Percentiles rank a stretch among this genome's conserved stretches.
Conservation (phyloP, 2,329 filamentous ascomycete genomes). For the Alternaria tenuissima region DNA sequence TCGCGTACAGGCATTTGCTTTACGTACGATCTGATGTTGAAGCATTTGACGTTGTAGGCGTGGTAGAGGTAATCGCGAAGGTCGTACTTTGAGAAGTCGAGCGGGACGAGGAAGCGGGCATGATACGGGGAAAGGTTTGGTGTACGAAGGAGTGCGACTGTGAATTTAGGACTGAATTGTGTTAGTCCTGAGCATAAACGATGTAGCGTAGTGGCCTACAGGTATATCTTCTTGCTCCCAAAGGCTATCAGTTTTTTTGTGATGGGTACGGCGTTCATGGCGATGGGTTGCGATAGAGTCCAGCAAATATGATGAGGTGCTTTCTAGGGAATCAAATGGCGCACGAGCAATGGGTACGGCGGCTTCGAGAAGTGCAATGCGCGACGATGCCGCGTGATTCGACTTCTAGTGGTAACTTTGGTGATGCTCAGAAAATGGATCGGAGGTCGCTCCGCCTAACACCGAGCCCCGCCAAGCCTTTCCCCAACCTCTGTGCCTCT, state of each 20-base stretch:
- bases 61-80: constrained; percentile 93
- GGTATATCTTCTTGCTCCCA: constrained; percentile 57
- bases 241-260: constrained; percentile 47
- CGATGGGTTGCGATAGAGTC: background rate
- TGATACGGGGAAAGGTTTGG: constrained; percentile 77
- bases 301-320: background rate
- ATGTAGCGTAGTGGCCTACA: constrained; percentile 48
- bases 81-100: constrained; percentile 95
- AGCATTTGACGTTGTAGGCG: constrained; percentile 77
- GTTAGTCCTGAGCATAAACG: constrained; percentile 17
- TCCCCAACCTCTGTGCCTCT: background rate
- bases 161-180: constrained; percentile 75
- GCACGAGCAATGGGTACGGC: background rate
- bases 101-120: constrained; percentile 88
- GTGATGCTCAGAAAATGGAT: constrained; percentile 28
- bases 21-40: constrained; percentile 78
- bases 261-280: constrained; percentile 43
- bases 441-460: constrained; percentile 20
- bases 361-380: constrained; percentile 1
- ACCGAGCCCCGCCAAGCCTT: constrained; percentile 9
- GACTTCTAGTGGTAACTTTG: constrained; percentile 5
- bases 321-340: background rate
- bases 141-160: constrained; percentile 78
- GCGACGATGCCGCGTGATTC: constrained; percentile 7
- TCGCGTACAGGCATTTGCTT: constrained; percentile 72